Evolutionary conservation across 148 eudicot species (phyloP), one percentile per base, ranked within the genome.

Genomic region (Diospyros lotus): DNA sequence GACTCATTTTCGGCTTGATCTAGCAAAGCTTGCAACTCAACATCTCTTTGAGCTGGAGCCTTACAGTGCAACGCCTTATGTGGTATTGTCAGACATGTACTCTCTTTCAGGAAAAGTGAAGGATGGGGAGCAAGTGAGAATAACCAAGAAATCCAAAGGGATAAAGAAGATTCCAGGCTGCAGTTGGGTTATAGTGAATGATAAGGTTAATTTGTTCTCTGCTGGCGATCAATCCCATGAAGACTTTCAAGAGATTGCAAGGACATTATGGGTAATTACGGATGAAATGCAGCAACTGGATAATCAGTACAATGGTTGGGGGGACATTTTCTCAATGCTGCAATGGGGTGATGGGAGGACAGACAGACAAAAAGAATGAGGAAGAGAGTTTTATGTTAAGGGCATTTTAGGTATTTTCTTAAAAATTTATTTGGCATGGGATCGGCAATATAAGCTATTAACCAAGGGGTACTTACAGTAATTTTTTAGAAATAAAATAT

Each of bases 11-110:
- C 84, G 78, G 48, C 77, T 82, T 79, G 93, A 87, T 83, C 54
- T 87, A 75, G 92, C 86, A 66, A 77, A 88, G 81, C 73, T 88
- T 72, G 92, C 90, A 59, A 86, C 90, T 72, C 76, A 81, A 68
- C 68, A 51, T 2, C 76, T 90, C 48, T 68, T 79, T 54, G 73
- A 76, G 58, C 80, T 86, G 67, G 86, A 90, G 69, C 95, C 95
- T 42, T 43, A 77, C 58, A 87, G 85, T 78, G 86, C 90, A 43
- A 76, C 87, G 38, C 82, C 92, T 41, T 86, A 82, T 76, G 89
- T 88, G 80, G 88, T 88, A 50, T 84, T 90, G 75, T 85, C 81
- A 3, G 85, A 84, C 74, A 71, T 90, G 14, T 87, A 82, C 71
- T 75, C 77, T 44, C 58, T 79, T 69, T 55, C 73, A 59, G 90